Conservation (phyloP, 2,329 filamentous ascomycete genomes). For the Claviceps purpurea region DNA sequence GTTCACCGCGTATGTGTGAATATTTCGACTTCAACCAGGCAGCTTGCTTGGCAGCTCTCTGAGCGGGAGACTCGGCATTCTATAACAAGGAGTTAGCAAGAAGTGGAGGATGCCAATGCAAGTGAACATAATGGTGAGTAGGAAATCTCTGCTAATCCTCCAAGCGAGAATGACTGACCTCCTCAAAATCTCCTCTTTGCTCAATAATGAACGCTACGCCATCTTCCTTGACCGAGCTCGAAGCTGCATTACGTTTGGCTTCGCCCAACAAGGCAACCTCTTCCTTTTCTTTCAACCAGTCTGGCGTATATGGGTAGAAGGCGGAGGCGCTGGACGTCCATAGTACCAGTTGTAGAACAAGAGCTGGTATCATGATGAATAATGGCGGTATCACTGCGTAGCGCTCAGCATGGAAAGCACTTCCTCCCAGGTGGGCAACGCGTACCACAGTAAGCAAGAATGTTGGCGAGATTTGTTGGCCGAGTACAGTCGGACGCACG, state of each 20-base stretch:
- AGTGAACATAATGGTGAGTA: not conserved
- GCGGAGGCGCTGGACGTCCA: constrained; percentile 32
- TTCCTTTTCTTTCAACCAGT: constrained; percentile 20
- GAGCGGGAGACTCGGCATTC: constrained; percentile 2
- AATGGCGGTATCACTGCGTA: constrained; percentile 1
- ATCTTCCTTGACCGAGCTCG: constrained; percentile 4
- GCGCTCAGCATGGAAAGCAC: constrained; percentile 1
- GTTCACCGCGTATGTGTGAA: not conserved
- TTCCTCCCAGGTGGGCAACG: not conserved
- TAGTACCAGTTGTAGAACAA: constrained; percentile 31
- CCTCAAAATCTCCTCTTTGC: constrained; percentile 16
- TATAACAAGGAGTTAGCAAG: constrained; percentile 1
- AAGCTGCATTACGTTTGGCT: constrained; percentile 13
- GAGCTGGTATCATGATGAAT: constrained; percentile 26
- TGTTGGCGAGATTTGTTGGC: not conserved
- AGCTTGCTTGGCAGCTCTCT: constrained; percentile 8
- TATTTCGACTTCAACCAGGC: constrained; percentile 8
- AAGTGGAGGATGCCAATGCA: constrained; percentile 13
- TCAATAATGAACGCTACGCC: constrained; percentile 28
- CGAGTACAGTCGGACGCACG: not conserved
- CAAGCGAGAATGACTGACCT: constrained; percentile 2
- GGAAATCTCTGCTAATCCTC: not conserved
- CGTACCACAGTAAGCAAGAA: not conserved
- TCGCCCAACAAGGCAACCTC: constrained; percentile 8
- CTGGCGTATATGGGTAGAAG: constrained; percentile 33